Percentiles rank a stretch among this genome's conserved stretches.
These are phyloP conservation scores for Pholiota microspora DNA, from an alignment of 768 basidiomycete species.

Conservation along the genomic window DNA sequence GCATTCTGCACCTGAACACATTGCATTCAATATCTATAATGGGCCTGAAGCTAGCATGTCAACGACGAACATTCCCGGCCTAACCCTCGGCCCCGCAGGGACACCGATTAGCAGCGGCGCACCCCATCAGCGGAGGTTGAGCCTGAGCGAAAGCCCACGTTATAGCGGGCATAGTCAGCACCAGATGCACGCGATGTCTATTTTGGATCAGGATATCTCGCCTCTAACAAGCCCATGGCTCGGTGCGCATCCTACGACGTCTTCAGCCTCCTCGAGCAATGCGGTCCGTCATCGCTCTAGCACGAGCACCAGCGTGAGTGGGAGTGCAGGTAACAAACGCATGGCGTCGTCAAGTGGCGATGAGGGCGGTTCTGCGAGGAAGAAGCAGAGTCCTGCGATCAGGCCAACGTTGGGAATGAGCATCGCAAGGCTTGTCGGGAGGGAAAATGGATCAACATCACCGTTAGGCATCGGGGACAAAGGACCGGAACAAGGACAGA, in stretches of 20 bases:
- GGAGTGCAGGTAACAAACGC: slow-evolving; percentile 42
- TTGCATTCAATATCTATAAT: slow-evolving; percentile 51
- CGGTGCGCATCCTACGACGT: slow-evolving; percentile 43
- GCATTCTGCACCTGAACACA: slow-evolving; percentile 68
- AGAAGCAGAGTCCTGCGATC: slow-evolving; percentile 54
- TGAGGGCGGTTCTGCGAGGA: slow-evolving; percentile 45
- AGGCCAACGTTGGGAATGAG: slow-evolving; percentile 21
- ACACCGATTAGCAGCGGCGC: slow-evolving; percentile 4
- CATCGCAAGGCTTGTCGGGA: slow-evolving; percentile 4
- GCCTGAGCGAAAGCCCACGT: slow-evolving; percentile 4
- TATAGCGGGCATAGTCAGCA: background rate
- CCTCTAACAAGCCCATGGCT: slow-evolving; percentile 84
- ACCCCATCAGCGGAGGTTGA: background rate
- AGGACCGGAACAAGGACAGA: background rate
- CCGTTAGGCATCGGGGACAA: slow-evolving; percentile 5
- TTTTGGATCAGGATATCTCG: slow-evolving; percentile 69
- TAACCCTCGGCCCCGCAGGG: slow-evolving; percentile 15
- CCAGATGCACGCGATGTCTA: slow-evolving; percentile 38
- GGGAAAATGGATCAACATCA: slow-evolving; percentile 16
- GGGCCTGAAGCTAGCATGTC: slow-evolving; percentile 9
- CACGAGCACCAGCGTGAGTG: background rate
- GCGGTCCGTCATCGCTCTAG: slow-evolving; percentile 1
- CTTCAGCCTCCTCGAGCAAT: background rate
- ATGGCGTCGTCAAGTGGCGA: slow-evolving; percentile 57
- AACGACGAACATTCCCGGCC: slow-evolving; percentile 12